Evolutionary conservation across 164 flowering plant genomes (phyloP), one percentile per base, ranked within the genome.

Genomic region (Liriodendron chinense): DNA sequence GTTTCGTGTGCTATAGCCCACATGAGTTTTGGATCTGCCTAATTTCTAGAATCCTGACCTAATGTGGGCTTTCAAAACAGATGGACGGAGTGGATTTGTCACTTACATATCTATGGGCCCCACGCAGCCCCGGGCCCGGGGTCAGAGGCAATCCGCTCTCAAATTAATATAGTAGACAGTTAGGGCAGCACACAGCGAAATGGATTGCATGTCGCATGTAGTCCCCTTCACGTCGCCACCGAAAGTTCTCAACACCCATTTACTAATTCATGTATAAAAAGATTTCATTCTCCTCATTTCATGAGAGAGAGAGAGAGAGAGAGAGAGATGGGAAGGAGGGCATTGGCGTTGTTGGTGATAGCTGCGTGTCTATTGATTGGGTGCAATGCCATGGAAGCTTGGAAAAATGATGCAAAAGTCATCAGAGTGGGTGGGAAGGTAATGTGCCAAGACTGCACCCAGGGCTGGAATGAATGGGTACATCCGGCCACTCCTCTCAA

Each of bases 381-480:
- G 2, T 78, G 80, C 80, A 73, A 72, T 24, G 56, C 68, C 2
- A 74, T 56, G 9, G 75, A 77, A 21, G 85, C 80, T 56, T 69
- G 47, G 77, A 67, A 74, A 48, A 85, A 80, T 14, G 76, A 84
- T 20, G 16, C 75, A 0, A 72, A 49, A 8, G 81, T 78, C 26
- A 78, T 90, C 0, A 88, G 85, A 70, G 87, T 92, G 1, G 84
- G 84, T 34, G 98, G 98, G 10, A 88, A 86, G 78, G 92, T 94
- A 1, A 57, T 90, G 76, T 92, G 98, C 90, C 96, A 94, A 64
- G 98, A 92, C 74, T 92, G 98, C 87, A 79, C 86, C 74, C 63
- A 81, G 64, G 85, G 84, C 24, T 94, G 86, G 85, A 84, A 88
- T 5, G 84, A 90, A 66, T 91, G 97, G 97, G 82, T 78, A 24